Evolutionary conservation across 2,329 filamentous ascomycete species (phyloP).

Genomic region (Colletotrichum eleusines): DNA sequence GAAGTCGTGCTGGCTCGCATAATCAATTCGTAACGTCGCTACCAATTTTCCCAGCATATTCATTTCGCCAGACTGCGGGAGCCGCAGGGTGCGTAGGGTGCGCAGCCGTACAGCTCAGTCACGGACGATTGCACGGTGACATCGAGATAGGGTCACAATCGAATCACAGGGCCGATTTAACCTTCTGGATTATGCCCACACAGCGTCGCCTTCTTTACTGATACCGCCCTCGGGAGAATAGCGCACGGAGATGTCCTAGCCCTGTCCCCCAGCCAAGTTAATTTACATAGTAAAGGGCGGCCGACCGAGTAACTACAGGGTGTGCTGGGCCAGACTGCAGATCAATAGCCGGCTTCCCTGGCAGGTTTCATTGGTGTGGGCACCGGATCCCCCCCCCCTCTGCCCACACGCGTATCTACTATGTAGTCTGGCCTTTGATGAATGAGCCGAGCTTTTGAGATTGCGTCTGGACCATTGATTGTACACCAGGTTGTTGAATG

Average conservation of each 20-base stretch:
- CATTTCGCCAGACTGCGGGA: slow-evolving; percentile 28
- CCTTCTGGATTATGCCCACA: slow-evolving; percentile 33
- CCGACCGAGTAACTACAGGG: slow-evolving; percentile 15
- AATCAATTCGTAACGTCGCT: slow-evolving; percentile 22
- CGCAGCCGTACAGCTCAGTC: slow-evolving; percentile 18
- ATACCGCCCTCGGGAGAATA: neutral
- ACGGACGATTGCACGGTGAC: slow-evolving; percentile 23
- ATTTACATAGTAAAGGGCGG: neutral
- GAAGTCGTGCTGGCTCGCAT: slow-evolving; percentile 54
- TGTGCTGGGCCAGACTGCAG: slow-evolving; percentile 22
- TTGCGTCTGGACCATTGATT: slow-evolving; percentile 13
- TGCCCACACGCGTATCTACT: neutral
- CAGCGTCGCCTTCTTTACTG: neutral
- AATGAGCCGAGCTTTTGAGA: neutral
- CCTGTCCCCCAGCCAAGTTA: neutral
- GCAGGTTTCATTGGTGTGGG: slow-evolving; percentile 38
- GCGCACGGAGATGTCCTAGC: slow-evolving; percentile 4
- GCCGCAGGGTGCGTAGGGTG: too few species aligned
- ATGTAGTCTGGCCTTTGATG: slow-evolving; percentile 12
- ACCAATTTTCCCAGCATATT: neutral
- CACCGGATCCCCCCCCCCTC: slow-evolving; percentile 7
- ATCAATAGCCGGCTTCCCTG: slow-evolving; percentile 35
- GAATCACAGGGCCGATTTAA: slow-evolving; percentile 36
- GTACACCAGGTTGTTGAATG: neutral
- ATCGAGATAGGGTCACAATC: slow-evolving; percentile 12